A percentile compares a stretch with the other conserved stretches of the same genome.
Conservation (phyloP, 768 basidiomycete species). For the Suillus occidentalis region DNA sequence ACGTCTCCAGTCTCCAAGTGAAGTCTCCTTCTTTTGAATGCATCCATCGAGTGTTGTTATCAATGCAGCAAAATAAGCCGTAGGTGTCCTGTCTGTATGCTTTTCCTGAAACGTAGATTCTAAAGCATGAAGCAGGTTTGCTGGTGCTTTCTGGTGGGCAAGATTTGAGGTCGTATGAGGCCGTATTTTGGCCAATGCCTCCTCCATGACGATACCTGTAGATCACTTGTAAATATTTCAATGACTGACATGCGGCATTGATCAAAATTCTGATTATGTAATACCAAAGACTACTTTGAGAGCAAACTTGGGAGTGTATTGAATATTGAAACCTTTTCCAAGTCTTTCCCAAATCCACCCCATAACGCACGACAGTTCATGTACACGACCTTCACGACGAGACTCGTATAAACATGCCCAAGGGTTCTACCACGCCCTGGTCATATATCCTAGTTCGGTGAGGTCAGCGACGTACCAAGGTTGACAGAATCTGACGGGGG, state of each 20-base stretch:
- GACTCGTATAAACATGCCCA: conserved; percentile 26
- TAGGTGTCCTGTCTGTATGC: conserved; percentile 64
- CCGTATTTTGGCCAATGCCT: conserved; percentile 79
- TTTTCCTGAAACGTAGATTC: conserved; percentile 79
- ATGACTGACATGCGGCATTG: not conserved
- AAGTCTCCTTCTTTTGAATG: conserved; percentile 55
- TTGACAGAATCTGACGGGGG: conserved; percentile 7
- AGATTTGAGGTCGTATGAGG: conserved; percentile 80
- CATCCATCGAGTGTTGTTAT: conserved; percentile 82
- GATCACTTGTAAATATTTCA: conserved; percentile 2
- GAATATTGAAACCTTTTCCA: not conserved
- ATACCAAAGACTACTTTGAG: conserved; percentile 10
- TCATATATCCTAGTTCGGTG: conserved; percentile 71
- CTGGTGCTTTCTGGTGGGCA: conserved; percentile 88
- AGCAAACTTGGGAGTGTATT: not conserved
- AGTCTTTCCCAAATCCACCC: not conserved
- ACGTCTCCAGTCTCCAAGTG: conserved; percentile 72
- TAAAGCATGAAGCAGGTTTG: conserved; percentile 78
- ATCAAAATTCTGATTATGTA: conserved; percentile 36
- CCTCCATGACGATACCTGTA: conserved; percentile 46
- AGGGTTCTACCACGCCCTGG: conserved; percentile 52
- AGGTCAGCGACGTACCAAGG: conserved; percentile 9
- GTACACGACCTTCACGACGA: conserved; percentile 12
- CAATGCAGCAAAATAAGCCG: conserved; percentile 94
- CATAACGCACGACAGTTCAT: not conserved